Conservation (phyloP, 2,329 filamentous ascomycete genomes). For the Diatrype stigma region DNA sequence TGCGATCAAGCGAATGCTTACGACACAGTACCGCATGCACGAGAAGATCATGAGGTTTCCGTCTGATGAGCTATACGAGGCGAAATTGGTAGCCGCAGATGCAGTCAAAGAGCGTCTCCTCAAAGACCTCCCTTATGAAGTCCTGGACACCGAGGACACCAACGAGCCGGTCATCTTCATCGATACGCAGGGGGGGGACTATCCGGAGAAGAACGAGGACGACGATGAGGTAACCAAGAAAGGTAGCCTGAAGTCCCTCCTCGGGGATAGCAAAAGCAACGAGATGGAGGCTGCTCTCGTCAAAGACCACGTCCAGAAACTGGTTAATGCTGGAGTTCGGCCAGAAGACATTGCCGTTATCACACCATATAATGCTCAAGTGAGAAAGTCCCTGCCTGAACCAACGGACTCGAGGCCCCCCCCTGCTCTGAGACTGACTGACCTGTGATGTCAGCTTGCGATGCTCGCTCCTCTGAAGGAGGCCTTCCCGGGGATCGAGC, state of each 20-base stretch:
- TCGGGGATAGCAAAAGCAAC: conserved; percentile 60
- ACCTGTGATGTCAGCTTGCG: conserved; percentile 53
- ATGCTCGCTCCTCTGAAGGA: conserved; percentile 78
- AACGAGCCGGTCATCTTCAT: conserved; percentile 85
- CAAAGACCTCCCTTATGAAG: conserved; percentile 71
- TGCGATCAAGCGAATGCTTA: conserved; percentile 88
- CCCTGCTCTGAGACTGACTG: conserved; percentile 6
- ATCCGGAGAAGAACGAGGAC: conserved; percentile 76
- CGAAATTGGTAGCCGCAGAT: conserved; percentile 75
- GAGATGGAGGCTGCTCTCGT: conserved; percentile 84
- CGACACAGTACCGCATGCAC: conserved; percentile 97
- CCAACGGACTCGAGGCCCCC: conserved; percentile 2
- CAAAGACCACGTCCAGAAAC: conserved; percentile 66
- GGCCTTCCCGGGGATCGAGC: conserved; percentile 75
- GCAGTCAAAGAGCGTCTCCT: conserved; percentile 72
- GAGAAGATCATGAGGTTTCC: conserved; percentile 93
- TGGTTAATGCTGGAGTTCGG: conserved; percentile 76
- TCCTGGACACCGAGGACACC: conserved; percentile 80
- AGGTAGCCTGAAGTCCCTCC: conserved; percentile 39
- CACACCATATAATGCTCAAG: conserved; percentile 94
- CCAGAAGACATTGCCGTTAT: conserved; percentile 87
- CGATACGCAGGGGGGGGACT: conserved; percentile 93
- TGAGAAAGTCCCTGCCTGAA: conserved; percentile 29
- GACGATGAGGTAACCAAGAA: conserved; percentile 56
- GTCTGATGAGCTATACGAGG: conserved; percentile 82